phyloP scores from a whole-genome alignment of 2,329 filamentous ascomycete species.

The Lomentospora prolificans region DNA sequence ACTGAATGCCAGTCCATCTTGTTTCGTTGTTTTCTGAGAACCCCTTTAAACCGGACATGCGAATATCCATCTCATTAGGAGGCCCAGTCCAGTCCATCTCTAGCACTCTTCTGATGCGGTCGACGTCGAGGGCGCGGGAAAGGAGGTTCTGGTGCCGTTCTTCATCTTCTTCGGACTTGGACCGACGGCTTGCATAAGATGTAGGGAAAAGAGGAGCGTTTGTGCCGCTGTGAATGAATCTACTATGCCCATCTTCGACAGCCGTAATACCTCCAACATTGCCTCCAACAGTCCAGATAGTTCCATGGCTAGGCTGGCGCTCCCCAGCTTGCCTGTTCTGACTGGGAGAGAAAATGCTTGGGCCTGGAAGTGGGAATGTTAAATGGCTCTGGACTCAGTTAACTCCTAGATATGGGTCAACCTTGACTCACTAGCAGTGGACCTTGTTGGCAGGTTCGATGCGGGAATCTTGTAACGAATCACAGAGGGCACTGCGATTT shows the following conservation, averaged over 20 bases:
- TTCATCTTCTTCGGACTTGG: conserved; percentile 46
- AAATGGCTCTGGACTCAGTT: too few species aligned
- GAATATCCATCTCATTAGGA: conserved; percentile 19
- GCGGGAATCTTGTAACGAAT: not conserved
- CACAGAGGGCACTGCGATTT: not conserved
- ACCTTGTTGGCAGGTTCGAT: not conserved
- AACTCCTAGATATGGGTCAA: too few species aligned
- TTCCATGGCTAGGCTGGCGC: conserved; percentile 6
- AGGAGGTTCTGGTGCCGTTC: conserved; percentile 65
- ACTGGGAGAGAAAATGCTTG: not conserved
- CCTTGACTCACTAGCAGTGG: not conserved
- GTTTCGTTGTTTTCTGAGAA: conserved; percentile 17
- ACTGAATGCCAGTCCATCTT: conserved; percentile 32
- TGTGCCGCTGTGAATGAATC: conserved; percentile 57
- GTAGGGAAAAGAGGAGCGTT: conserved; percentile 57
- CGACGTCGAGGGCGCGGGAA: conserved; percentile 71
- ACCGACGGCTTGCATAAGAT: conserved; percentile 31
- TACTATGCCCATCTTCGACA: conserved; percentile 53
- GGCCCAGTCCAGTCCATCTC: conserved; percentile 20
- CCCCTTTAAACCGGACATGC: conserved; percentile 15
- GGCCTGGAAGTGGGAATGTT: not conserved
- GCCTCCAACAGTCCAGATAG: conserved; percentile 10
- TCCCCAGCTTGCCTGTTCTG: not conserved
- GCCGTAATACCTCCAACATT: conserved; percentile 22
- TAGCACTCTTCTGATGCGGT: conserved; percentile 58